Conservation (phyloP, 352 stramenopile genomes). For the Phytophthora chlamydospora region DNA sequence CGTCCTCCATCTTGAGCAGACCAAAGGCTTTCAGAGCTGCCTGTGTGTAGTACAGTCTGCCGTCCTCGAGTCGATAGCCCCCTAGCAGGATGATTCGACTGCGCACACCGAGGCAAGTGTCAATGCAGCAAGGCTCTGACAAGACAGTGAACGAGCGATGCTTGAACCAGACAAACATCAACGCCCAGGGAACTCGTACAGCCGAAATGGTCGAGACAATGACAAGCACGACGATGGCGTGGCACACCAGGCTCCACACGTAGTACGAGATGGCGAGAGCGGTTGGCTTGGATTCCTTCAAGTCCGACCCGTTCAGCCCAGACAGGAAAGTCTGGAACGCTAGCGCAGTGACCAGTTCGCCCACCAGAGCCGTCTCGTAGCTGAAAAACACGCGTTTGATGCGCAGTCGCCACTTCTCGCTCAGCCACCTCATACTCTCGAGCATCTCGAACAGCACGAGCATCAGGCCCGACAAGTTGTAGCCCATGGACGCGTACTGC, state of each 20-base stretch:
- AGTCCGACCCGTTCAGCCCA: constrained; percentile 11
- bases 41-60: constrained; percentile 23
- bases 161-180: constrained; percentile 4
- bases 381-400: constrained; percentile 12
- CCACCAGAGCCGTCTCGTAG: constrained; percentile 10
- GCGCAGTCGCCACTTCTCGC: neutral
- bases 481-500: constrained; percentile 20
- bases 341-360: constrained; percentile 1
- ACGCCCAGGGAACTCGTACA: neutral
- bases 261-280: constrained; percentile 15
- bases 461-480: constrained; percentile 19
- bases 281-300: constrained; percentile 9
- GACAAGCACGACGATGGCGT: constrained; percentile 12
- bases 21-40: constrained; percentile 30
- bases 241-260: constrained; percentile 14
- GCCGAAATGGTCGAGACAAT: constrained; percentile 6
- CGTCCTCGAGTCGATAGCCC: constrained; percentile 23
- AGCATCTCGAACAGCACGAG: constrained; percentile 24
- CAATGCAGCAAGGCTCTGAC: constrained; percentile 20
- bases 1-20: constrained; percentile 21
- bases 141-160: constrained; percentile 10
- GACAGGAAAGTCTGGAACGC: constrained; percentile 16
- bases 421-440: constrained; percentile 1
- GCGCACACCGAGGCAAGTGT: constrained; percentile 22
- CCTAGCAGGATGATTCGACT: constrained; percentile 23